Evolutionary conservation across 805 yeast genomes (phyloP).

Genomic region (Candida nemodendra): DNA sequence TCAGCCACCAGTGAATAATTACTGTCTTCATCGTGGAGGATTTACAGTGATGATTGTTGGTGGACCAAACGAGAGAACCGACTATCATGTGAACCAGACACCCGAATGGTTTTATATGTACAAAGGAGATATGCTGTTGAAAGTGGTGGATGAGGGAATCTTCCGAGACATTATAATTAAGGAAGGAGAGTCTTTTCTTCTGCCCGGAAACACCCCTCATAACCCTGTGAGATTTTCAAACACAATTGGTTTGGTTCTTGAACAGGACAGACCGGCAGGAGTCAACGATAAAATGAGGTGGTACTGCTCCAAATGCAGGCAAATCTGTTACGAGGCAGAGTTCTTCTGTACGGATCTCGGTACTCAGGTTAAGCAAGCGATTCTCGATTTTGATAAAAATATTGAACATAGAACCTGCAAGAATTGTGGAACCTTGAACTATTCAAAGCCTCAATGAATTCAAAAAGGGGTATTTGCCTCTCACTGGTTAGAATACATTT

Average conservation of each 20-base stretch:
- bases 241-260: conserved; percentile 88
- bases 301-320: conserved; percentile 76
- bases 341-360: conserved; percentile 83
- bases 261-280: conserved; percentile 82
- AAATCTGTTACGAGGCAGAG: conserved; percentile 62
- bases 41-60: conserved; percentile 95
- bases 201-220: conserved; percentile 86
- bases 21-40: conserved; percentile 86
- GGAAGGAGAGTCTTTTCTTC: conserved; percentile 86
- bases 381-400: conserved; percentile 64
- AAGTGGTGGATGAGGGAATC: conserved; percentile 76
- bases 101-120: conserved; percentile 92
- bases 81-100: conserved; percentile 89
- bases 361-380: conserved; percentile 85
- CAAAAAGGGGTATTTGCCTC: no score
- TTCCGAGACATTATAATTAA: conserved; percentile 72
- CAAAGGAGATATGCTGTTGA: conserved; percentile 81
- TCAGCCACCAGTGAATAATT: conserved; percentile 92
- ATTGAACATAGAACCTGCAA: conserved; percentile 66
- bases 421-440: conserved; percentile 70
- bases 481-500: no score
- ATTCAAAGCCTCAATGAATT: conserved; percentile 57
- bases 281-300: conserved; percentile 75
- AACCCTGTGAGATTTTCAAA: conserved; percentile 83
- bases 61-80: conserved; percentile 93